A percentile compares a stretch with the other conserved stretches of the same genome.
Conservation (phyloP, 2,329 filamentous ascomycete genomes). For the Grosmannia serpens region DNA sequence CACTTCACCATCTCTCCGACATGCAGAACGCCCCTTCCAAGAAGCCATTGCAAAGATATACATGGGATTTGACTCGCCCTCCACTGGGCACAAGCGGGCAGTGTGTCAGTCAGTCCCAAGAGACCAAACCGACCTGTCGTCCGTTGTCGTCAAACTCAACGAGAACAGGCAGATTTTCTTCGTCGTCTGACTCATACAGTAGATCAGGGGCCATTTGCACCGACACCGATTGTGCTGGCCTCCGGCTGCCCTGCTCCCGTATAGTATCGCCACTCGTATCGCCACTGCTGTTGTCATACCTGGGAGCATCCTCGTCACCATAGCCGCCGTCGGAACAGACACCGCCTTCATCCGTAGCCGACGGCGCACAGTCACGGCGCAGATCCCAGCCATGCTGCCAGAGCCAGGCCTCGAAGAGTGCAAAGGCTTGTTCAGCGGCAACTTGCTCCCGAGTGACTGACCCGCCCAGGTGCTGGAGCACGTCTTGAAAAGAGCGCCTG, state of each 20-base stretch:
- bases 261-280: not conserved
- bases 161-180: constrained; percentile 41
- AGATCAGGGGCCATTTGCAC: not conserved
- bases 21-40: too few relatives aligned
- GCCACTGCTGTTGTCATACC: constrained; percentile 22
- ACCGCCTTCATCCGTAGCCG: constrained; percentile 27
- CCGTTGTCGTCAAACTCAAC: constrained; percentile 41
- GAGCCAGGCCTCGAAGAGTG: constrained; percentile 34
- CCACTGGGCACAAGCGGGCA: too few relatives aligned
- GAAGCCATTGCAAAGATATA: too few relatives aligned
- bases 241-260: not conserved
- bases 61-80: too few relatives aligned
- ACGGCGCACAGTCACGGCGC: constrained; percentile 35
- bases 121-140: constrained; percentile 38
- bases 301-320: not conserved
- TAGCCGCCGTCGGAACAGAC: not conserved
- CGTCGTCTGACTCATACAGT: constrained; percentile 16
- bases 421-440: constrained; percentile 36
- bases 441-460: constrained; percentile 27
- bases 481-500: constrained; percentile 39
- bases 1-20: too few relatives aligned
- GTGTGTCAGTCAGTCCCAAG: constrained; percentile 23
- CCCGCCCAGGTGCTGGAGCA: constrained; percentile 24
- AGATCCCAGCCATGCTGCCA: constrained; percentile 44
- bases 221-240: not conserved